Evolutionary conservation across 192 early-diverging fungal species (phyloP).

Genomic region (Umbelopsis vinacea): DNA sequence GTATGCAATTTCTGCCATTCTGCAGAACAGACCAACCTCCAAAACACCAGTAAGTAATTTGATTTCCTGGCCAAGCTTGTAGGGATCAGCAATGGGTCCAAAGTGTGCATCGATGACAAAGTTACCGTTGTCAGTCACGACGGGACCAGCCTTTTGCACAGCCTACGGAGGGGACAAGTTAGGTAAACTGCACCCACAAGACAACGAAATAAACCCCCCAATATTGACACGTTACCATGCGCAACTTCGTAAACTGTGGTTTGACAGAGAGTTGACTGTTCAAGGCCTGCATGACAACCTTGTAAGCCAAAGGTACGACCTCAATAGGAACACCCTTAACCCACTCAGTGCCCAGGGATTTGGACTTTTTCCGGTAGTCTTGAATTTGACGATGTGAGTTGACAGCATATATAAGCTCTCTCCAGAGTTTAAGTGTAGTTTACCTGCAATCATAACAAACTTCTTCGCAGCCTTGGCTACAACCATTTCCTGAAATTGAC

Average conservation of each 20-base stretch:
- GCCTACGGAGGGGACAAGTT: slow-evolving; percentile 19
- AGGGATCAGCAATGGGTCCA: slow-evolving; percentile 69
- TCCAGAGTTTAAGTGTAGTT: neutral
- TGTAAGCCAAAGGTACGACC: slow-evolving; percentile 84
- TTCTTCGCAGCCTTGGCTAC: slow-evolving; percentile 81
- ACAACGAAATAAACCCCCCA: neutral
- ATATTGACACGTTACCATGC: slow-evolving; percentile 58
- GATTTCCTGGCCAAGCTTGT: slow-evolving; percentile 43
- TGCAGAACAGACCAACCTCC: slow-evolving; percentile 91
- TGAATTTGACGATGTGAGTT: neutral
- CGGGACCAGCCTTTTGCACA: slow-evolving; percentile 87
- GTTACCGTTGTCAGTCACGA: slow-evolving; percentile 96
- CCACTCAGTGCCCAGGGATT: slow-evolving; percentile 51
- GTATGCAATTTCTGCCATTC: slow-evolving; percentile 83
- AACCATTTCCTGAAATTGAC: slow-evolving; percentile 91
- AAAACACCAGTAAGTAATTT: slow-evolving; percentile 86
- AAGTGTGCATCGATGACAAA: slow-evolving; percentile 87
- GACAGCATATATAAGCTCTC: neutral
- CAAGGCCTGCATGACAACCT: slow-evolving; percentile 60
- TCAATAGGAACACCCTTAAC: slow-evolving; percentile 88
- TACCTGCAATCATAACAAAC: slow-evolving; percentile 85
- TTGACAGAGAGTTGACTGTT: slow-evolving; percentile 33
- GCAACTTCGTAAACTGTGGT: slow-evolving; percentile 62
- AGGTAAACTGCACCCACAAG: neutral
- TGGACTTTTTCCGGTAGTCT: slow-evolving; percentile 86